These are phyloP conservation scores for Nakazawaea sp. DNA, from an alignment of 805 yeast species.

Conservation along the genomic window DNA sequence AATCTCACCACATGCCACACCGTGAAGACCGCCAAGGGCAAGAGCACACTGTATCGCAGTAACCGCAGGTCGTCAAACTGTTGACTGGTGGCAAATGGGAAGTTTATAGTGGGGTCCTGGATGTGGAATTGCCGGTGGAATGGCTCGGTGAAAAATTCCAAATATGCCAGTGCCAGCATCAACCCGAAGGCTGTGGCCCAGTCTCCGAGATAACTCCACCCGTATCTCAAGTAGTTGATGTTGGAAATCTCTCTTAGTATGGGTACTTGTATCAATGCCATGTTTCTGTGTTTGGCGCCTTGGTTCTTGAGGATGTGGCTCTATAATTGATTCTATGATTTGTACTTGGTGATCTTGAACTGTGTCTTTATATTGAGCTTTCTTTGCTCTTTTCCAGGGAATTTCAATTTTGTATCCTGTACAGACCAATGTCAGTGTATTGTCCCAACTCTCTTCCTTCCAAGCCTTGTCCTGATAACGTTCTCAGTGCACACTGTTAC, in stretches of 20 bases:
- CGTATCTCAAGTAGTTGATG: neutral
- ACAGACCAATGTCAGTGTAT: too few relatives aligned
- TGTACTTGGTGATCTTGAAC: too few relatives aligned
- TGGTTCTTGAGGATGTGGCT: too few relatives aligned
- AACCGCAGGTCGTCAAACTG: constrained; percentile 22
- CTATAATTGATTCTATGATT: too few relatives aligned
- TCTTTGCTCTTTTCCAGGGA: too few relatives aligned
- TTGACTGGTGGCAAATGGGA: constrained; percentile 39
- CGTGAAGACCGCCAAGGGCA: constrained; percentile 26
- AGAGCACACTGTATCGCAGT: constrained; percentile 27
- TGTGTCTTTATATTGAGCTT: too few relatives aligned
- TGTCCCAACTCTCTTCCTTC: too few relatives aligned
- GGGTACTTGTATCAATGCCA: neutral
- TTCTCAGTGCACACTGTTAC: too few relatives aligned
- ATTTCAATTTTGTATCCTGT: too few relatives aligned
- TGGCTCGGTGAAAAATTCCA: constrained; percentile 21
- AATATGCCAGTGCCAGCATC: neutral
- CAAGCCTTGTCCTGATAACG: too few relatives aligned
- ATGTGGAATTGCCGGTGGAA: constrained; percentile 39
- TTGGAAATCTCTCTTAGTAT: neutral
- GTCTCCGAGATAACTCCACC: constrained; percentile 1
- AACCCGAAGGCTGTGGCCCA: constrained; percentile 3
- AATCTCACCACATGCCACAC: constrained; percentile 19
- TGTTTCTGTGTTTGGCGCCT: too few relatives aligned
- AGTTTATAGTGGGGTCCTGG: constrained; percentile 34